Percentiles rank a stretch among this genome's conserved stretches.
These are phyloP conservation scores for Prunella vulgaris DNA, from an alignment of 257 asterid genomes.

Conservation along the genomic window DNA sequence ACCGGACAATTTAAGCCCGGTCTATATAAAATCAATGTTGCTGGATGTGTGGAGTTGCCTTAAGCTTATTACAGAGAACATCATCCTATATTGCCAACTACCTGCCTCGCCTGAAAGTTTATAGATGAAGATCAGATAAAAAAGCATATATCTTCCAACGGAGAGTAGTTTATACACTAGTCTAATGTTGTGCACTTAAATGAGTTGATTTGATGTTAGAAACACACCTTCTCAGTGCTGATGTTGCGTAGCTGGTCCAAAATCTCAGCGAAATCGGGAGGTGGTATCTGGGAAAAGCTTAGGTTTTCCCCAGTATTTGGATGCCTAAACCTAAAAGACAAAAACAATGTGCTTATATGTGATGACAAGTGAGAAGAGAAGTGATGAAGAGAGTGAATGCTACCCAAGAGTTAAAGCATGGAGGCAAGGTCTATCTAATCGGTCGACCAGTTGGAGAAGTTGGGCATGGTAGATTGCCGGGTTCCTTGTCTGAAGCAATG, in stretches of 20 bases:
- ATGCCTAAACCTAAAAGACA: slow-evolving; percentile 57
- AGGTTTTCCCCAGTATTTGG: slow-evolving; percentile 63
- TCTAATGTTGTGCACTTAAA: not conserved
- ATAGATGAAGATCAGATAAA: not conserved
- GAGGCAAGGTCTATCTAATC: slow-evolving; percentile 83
- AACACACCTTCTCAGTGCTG: slow-evolving; percentile 44
- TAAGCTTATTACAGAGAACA: not conserved
- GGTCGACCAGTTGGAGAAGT: slow-evolving; percentile 41
- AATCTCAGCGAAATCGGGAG: slow-evolving; percentile 68
- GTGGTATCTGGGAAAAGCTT: slow-evolving; percentile 68
- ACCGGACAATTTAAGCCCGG: no score
- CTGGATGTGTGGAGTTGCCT: not conserved
- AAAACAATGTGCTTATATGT: not conserved
- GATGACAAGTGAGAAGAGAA: not conserved
- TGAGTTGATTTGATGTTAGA: not conserved
- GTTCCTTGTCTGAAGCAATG: slow-evolving; percentile 69
- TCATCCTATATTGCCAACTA: not conserved
- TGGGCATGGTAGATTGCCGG: slow-evolving; percentile 37
- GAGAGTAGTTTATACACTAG: not conserved
- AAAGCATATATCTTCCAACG: not conserved
- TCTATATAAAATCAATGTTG: not conserved
- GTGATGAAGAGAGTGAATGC: not conserved
- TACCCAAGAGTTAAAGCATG: slow-evolving; percentile 86
- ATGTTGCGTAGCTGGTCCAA: slow-evolving; percentile 56
- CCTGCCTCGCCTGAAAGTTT: no score